These are phyloP conservation scores for Alopecurus myosuroides DNA, from an alignment of 176 grass and related monocot species.

Conservation along the genomic window DNA sequence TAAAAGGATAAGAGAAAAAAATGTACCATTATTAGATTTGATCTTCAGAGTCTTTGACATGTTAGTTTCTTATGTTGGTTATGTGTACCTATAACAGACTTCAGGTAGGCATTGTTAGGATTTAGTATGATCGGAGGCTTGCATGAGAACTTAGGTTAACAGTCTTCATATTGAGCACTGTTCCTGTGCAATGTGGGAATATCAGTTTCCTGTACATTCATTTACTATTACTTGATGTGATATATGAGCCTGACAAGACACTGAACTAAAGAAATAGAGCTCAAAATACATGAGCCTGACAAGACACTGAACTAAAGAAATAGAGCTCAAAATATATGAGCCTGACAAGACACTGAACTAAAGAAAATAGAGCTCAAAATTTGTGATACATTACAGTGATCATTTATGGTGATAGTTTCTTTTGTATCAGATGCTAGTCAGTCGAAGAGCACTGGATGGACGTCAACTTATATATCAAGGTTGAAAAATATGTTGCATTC, in stretches of 20 bases:
- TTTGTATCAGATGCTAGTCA: conserved; percentile 62
- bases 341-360: too few species aligned
- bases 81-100: not conserved
- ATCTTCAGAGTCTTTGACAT: not conserved
- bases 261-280: too few species aligned
- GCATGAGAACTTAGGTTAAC: not conserved
- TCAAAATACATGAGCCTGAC: too few species aligned
- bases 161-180: not conserved
- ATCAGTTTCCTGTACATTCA: not conserved
- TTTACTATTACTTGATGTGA: not conserved
- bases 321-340: too few species aligned
- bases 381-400: too few species aligned
- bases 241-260: too few species aligned
- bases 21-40: not conserved
- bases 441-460: conserved; percentile 71
- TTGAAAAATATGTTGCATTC: conserved; percentile 90
- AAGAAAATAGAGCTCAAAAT: too few species aligned
- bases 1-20: not conserved
- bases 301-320: too few species aligned
- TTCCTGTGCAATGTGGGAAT: not conserved
- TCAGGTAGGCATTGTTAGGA: not conserved
- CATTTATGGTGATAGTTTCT: too few species aligned
- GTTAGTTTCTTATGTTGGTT: not conserved
- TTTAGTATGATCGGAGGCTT: conserved; percentile 14
- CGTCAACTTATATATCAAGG: conserved; percentile 60